phyloP scores from a whole-genome alignment of 495 filamentous ascomycete species.

The Corynascus novoguineensis region DNA sequence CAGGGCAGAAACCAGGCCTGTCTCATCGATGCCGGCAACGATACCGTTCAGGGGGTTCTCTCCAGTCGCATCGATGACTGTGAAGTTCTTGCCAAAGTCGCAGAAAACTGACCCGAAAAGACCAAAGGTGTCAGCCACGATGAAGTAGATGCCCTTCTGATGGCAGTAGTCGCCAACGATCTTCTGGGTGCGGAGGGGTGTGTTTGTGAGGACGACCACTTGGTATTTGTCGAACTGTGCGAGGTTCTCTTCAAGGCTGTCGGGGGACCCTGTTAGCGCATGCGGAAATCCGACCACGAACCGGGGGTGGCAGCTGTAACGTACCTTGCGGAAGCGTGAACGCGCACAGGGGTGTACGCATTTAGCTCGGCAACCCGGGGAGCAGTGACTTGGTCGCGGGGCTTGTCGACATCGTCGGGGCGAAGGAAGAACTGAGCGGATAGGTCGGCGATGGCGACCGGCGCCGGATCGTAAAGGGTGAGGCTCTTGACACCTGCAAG shows the following conservation, averaged over 20 bases:
- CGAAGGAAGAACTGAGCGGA: constrained; percentile 96
- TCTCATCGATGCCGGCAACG: constrained; percentile 78
- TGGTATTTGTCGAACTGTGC: constrained; percentile 80
- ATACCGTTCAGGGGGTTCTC: constrained; percentile 86
- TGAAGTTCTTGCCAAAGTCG: constrained; percentile 93
- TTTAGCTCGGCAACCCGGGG: constrained; percentile 92
- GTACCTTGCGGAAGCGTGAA: constrained; percentile 56
- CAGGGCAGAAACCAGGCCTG: constrained; percentile 86
- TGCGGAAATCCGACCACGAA: neutral
- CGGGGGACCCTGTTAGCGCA: constrained; percentile 18
- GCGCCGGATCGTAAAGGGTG: constrained; percentile 80
- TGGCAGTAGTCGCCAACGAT: constrained; percentile 88
- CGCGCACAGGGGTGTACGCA: constrained; percentile 82
- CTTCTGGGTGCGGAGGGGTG: constrained; percentile 71
- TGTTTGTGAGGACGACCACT: constrained; percentile 84
- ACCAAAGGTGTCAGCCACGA: constrained; percentile 82
- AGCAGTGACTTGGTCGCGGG: constrained; percentile 76
- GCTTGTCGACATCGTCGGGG: constrained; percentile 82
- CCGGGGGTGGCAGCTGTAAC: neutral
- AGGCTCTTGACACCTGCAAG: constrained; percentile 84
- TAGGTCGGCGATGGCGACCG: constrained; percentile 74
- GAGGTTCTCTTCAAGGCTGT: constrained; percentile 61
- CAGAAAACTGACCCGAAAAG: constrained; percentile 96
- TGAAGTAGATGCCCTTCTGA: constrained; percentile 80
- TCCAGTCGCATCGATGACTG: constrained; percentile 81